Percentiles rank a stretch among this genome's conserved stretches.
Conservation (phyloP, 768 basidiomycete genomes). For the Cubamyces lactineus region DNA sequence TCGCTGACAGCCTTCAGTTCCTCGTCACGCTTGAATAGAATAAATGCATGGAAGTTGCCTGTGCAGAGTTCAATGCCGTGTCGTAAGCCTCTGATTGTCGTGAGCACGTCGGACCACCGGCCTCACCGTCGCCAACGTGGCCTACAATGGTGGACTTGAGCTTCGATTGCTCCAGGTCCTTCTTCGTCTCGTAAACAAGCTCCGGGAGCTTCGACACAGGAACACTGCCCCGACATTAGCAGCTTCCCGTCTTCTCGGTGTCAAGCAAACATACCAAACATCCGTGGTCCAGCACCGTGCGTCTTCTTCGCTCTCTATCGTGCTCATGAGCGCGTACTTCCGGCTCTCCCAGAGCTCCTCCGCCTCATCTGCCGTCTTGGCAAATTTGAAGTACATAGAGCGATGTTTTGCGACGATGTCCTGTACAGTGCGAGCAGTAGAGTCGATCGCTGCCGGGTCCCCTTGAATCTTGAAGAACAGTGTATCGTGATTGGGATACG, state of each 20-base stretch:
- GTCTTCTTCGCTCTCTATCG: conserved; percentile 64
- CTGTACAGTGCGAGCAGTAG: conserved; percentile 46
- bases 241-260: background rate
- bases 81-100: background rate
- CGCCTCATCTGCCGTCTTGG: conserved; percentile 74
- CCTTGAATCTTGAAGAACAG: conserved; percentile 95
- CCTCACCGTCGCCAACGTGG: conserved; percentile 76
- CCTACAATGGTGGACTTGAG: conserved; percentile 75
- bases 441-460: conserved; percentile 50
- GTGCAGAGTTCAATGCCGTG: background rate
- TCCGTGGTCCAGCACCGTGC: conserved; percentile 83
- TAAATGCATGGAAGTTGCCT: conserved; percentile 56
- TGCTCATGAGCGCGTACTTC: conserved; percentile 80
- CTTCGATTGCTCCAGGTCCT: conserved; percentile 65
- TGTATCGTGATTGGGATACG: conserved; percentile 74
- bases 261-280: conserved; percentile 64
- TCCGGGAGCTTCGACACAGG: conserved; percentile 72
- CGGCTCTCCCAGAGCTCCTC: conserved; percentile 82
- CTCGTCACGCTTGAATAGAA: conserved; percentile 60
- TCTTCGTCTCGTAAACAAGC: conserved; percentile 76
- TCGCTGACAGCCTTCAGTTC: conserved; percentile 57
- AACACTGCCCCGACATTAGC: conserved; percentile 46
- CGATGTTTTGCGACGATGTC: conserved; percentile 68
- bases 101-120: background rate
- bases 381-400: conserved; percentile 70